Evolutionary conservation across 2,329 filamentous ascomycete species (phyloP).

Genomic region (Colletotrichum limetticola): DNA sequence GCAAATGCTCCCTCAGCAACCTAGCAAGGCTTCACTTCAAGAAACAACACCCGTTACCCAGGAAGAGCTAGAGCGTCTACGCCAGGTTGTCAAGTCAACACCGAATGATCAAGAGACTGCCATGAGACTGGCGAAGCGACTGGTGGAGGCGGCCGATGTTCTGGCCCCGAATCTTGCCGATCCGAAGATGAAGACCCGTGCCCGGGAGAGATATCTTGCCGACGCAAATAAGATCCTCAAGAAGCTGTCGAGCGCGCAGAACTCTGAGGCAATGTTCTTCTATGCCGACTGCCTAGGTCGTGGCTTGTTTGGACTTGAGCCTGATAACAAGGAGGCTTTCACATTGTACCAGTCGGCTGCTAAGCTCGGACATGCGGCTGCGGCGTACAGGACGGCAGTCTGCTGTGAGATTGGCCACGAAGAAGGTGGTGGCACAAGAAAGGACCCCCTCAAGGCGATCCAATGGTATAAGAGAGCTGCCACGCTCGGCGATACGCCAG

Average conservation of each 20-base stretch:
- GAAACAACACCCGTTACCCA: conserved; percentile 71
- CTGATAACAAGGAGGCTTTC: conserved; percentile 93
- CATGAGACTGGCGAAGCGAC: conserved; percentile 80
- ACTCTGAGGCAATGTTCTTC: conserved; percentile 92
- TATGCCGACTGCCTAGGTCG: conserved; percentile 90
- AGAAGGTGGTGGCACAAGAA: conserved; percentile 91
- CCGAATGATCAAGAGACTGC: conserved; percentile 78
- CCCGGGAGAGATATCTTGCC: conserved; percentile 83
- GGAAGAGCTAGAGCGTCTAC: conserved; percentile 81
- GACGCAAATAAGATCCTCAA: conserved; percentile 94
- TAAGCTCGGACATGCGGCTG: conserved; percentile 85
- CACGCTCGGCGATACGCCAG: conserved; percentile 87
- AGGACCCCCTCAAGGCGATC: conserved; percentile 91
- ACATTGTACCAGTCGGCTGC: conserved; percentile 92
- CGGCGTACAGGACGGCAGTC: conserved; percentile 93
- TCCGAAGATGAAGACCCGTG: conserved; percentile 77
- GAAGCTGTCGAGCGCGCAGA: conserved; percentile 79
- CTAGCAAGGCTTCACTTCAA: conserved; percentile 23
- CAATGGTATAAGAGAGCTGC: conserved; percentile 98
- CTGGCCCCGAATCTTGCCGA: conserved; percentile 74
- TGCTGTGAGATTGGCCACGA: conserved; percentile 97
- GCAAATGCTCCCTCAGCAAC: conserved; percentile 43
- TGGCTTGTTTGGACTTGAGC: conserved; percentile 80
- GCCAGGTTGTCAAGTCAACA: conserved; percentile 75
- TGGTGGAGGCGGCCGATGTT: conserved; percentile 85